These are phyloP conservation scores for Picea abies DNA, from an alignment of 83 land plant species.

Conservation along the genomic window DNA sequence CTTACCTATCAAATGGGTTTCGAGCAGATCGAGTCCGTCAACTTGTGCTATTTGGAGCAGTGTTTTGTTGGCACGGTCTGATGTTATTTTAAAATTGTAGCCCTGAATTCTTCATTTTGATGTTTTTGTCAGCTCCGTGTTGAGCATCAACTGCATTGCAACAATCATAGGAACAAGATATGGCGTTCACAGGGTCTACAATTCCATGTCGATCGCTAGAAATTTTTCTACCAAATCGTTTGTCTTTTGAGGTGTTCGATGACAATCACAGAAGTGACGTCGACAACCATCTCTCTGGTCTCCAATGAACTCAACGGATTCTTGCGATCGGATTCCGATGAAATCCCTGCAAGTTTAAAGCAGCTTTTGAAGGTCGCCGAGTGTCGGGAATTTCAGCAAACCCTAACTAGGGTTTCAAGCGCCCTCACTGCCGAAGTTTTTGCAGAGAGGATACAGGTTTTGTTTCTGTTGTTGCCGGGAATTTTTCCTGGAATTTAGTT, in stretches of 20 bases:
- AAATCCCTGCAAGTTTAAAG: conserved; percentile 70
- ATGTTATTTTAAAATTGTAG: too few relatives aligned
- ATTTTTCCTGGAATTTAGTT: conserved; percentile 79
- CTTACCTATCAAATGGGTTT: too few relatives aligned
- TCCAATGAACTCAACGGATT: conserved; percentile 64
- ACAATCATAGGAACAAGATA: conserved; percentile 59
- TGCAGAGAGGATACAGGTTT: conserved; percentile 51
- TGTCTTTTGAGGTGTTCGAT: conserved; percentile 41
- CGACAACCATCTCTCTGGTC: conserved; percentile 49
- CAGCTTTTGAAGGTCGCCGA: conserved; percentile 69
- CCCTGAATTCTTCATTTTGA: too few relatives aligned
- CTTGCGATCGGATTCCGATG: conserved; percentile 64
- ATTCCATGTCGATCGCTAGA: conserved; percentile 32
- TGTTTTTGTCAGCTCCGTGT: too few relatives aligned
- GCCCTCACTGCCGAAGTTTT: conserved; percentile 57
- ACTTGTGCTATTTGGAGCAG: too few relatives aligned
- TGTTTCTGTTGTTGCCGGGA: conserved; percentile 77
- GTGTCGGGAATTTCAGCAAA: conserved; percentile 63
- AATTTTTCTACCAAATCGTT: conserved; percentile 37
- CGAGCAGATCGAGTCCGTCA: too few relatives aligned
- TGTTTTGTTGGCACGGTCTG: too few relatives aligned
- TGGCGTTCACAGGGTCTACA: conserved; percentile 60
- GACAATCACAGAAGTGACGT: conserved; percentile 47
- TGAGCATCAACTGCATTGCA: conserved; percentile 1
- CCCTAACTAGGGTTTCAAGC: conserved; percentile 45